A percentile compares a stretch with the other conserved stretches of the same genome.
phyloP scores from a whole-genome alignment of 305 asterid genomes.

The Fraxinus sp. region DNA sequence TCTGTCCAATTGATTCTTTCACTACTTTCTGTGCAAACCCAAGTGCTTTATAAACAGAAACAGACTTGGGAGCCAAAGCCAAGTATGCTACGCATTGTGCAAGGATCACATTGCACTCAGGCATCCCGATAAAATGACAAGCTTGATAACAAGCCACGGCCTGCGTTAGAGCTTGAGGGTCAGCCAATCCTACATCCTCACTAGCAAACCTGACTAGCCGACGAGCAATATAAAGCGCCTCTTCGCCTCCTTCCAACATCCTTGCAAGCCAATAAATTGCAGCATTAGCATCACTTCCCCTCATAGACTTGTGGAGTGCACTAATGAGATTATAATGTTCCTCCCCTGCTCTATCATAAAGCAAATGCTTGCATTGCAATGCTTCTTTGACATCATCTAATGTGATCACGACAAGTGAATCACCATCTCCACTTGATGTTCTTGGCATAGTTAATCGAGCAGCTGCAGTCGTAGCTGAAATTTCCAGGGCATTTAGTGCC shows the following conservation, averaged over 20 bases:
- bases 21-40: conserved; percentile 57
- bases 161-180: conserved; percentile 68
- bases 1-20: conserved; percentile 72
- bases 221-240: conserved; percentile 83
- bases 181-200: conserved; percentile 83
- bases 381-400: conserved; percentile 60
- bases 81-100: conserved; percentile 77
- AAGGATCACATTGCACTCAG: conserved; percentile 70
- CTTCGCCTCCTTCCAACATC: conserved; percentile 88
- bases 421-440: neutral
- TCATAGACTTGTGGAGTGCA: conserved; percentile 86
- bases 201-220: conserved; percentile 71
- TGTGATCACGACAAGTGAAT: conserved; percentile 12
- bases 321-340: conserved; percentile 83
- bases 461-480: conserved; percentile 56
- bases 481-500: conserved; percentile 68
- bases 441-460: conserved; percentile 17
- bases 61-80: conserved; percentile 81
- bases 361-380: conserved; percentile 72
- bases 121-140: conserved; percentile 80
- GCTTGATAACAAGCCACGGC: conserved; percentile 88
- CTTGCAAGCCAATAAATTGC: conserved; percentile 83
- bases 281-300: conserved; percentile 79
- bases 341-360: conserved; percentile 74
- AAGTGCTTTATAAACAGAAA: conserved; percentile 62